A percentile compares a stretch with the other conserved stretches of the same genome.
Evolutionary conservation across 2,329 filamentous ascomycete genomes (phyloP).

Genomic region (Aspergillus sclerotialis): DNA sequence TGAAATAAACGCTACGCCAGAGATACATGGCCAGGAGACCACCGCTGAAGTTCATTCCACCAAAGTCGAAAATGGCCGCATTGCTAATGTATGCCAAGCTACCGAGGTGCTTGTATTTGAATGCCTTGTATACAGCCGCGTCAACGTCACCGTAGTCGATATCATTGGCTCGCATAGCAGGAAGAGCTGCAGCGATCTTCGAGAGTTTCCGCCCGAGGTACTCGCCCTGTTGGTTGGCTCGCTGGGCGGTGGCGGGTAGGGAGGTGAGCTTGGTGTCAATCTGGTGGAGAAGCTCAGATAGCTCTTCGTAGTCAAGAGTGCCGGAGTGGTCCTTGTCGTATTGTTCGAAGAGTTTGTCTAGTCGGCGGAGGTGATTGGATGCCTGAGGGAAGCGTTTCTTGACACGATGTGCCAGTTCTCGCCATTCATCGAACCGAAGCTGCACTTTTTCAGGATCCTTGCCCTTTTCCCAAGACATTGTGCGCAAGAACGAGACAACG

Average conservation of each 20-base stretch:
- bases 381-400: slow-evolving; percentile 89
- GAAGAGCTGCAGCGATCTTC: slow-evolving; percentile 70
- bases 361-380: slow-evolving; percentile 71
- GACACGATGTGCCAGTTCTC: slow-evolving; percentile 72
- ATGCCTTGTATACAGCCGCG: slow-evolving; percentile 85
- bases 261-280: slow-evolving; percentile 95
- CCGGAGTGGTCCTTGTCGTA: slow-evolving; percentile 93
- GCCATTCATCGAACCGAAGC: slow-evolving; percentile 83
- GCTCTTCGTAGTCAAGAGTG: slow-evolving; percentile 88
- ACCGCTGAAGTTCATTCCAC: slow-evolving; percentile 70
- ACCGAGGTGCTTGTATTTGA: slow-evolving; percentile 88
- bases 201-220: slow-evolving; percentile 94
- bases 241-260: slow-evolving; percentile 88
- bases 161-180: slow-evolving; percentile 70
- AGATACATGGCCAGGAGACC: slow-evolving; percentile 91
- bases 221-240: slow-evolving; percentile 89
- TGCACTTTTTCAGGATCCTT: slow-evolving; percentile 83
- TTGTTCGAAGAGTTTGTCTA: slow-evolving; percentile 83
- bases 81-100: slow-evolving; percentile 94
- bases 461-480: slow-evolving; percentile 83
- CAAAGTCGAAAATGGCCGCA: slow-evolving; percentile 87
- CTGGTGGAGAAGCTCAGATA: slow-evolving; percentile 78
- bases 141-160: slow-evolving; percentile 85
- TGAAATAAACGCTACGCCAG: slow-evolving; percentile 95
- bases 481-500: slow-evolving; percentile 82